Conservation (phyloP, 305 asterid species). For the Ruellia speciosa region DNA sequence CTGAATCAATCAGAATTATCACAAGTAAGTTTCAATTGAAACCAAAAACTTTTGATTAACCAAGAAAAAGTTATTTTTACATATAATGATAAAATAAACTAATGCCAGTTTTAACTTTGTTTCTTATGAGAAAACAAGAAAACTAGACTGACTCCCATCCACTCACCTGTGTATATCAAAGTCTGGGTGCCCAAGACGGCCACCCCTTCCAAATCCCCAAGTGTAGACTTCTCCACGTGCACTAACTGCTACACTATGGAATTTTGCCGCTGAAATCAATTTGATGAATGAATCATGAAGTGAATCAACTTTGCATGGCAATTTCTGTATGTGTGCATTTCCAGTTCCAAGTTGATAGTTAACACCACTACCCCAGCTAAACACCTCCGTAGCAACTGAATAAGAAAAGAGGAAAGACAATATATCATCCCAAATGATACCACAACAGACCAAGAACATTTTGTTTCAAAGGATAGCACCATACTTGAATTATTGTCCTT, state of each 20-base stretch:
- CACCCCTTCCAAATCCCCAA: slow-evolving; percentile 99
- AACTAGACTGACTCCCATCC: slow-evolving; percentile 5
- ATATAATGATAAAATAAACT: too few relatives aligned
- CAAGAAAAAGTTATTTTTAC: too few relatives aligned
- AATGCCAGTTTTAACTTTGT: background rate
- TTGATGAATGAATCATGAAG: slow-evolving; percentile 67
- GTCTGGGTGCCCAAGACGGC: slow-evolving; percentile 97
- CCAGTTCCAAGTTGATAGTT: slow-evolving; percentile 99
- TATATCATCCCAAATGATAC: slow-evolving; percentile 21
- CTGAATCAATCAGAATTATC: background rate
- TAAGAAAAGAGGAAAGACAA: slow-evolving; percentile 8
- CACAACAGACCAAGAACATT: slow-evolving; percentile 18
- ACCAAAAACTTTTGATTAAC: background rate
- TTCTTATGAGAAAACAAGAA: slow-evolving; percentile 6
- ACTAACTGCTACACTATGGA: slow-evolving; percentile 92
- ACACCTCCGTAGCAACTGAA: slow-evolving; percentile 79
- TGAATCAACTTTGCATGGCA: slow-evolving; percentile 94
- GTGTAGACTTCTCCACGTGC: slow-evolving; percentile 82
- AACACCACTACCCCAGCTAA: slow-evolving; percentile 99
- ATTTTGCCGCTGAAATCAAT: slow-evolving; percentile 75
- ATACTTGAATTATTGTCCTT: slow-evolving; percentile 49
- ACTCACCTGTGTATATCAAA: slow-evolving; percentile 91
- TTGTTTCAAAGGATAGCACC: slow-evolving; percentile 16
- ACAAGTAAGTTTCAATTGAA: background rate
- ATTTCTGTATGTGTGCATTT: slow-evolving; percentile 86